These are phyloP conservation scores for Floccularia luteovirens DNA, from an alignment of 768 basidiomycete species.

Conservation along the genomic window DNA sequence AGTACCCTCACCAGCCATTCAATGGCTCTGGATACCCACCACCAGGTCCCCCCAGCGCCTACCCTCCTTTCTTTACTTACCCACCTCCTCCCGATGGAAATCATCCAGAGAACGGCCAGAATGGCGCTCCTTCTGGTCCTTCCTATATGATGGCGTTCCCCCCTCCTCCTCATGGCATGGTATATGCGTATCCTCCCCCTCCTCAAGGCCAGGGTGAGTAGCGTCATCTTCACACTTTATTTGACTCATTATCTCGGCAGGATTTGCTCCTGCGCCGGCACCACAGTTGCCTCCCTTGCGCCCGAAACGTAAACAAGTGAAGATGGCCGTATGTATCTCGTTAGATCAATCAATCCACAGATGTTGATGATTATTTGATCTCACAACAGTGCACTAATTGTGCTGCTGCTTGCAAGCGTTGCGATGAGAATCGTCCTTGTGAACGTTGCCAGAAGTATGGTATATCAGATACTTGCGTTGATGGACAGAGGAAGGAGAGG, in stretches of 20 bases:
- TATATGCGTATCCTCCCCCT: constrained; percentile 35
- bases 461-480: constrained; percentile 67
- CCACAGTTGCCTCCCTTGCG: constrained; percentile 21
- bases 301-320: constrained; percentile 81
- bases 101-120: constrained; percentile 24
- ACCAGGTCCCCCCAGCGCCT: constrained; percentile 26
- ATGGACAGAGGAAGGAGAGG: constrained; percentile 89
- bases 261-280: constrained; percentile 13
- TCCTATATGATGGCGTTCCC: constrained; percentile 33
- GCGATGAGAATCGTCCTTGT: constrained; percentile 84
- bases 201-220: constrained; percentile 28
- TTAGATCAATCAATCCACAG: constrained; percentile 2
- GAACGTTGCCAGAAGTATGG: constrained; percentile 88
- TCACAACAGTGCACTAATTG: constrained; percentile 66
- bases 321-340: constrained; percentile 56
- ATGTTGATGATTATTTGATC: constrained; percentile 2
- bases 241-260: constrained; percentile 1
- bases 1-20: constrained; percentile 23
- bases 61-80: constrained; percentile 31
- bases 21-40: constrained; percentile 22
- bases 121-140: constrained; percentile 22
- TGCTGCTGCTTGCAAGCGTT: constrained; percentile 84
- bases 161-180: constrained; percentile 29
- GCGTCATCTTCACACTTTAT: not conserved
- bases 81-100: constrained; percentile 31